phyloP scores from a whole-genome alignment of 345 rosid genomes.

The Eucalyptus albens region DNA sequence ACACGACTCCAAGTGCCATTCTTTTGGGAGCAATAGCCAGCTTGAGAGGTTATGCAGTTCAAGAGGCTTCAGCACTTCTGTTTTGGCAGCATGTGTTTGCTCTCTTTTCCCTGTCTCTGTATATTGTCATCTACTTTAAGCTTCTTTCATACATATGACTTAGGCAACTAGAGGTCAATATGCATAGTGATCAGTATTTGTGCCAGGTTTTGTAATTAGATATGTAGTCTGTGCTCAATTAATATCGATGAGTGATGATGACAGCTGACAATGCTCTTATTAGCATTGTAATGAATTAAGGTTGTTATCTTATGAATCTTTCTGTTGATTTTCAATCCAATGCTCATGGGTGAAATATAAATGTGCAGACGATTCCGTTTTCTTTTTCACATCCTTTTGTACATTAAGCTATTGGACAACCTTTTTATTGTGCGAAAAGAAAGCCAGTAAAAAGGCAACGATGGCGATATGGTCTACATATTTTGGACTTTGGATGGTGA shows the following conservation, averaged over 20 bases:
- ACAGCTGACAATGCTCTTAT: not conserved
- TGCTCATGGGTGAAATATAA: not conserved
- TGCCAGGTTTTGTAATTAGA: not conserved
- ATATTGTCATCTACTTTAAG: constrained; percentile 57
- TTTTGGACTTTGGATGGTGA: not conserved
- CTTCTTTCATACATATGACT: constrained; percentile 21
- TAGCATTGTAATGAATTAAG: not conserved
- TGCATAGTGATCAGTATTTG: not conserved
- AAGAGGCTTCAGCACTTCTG: constrained; percentile 79
- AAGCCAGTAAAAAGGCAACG: not conserved
- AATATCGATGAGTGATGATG: not conserved
- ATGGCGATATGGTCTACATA: not conserved
- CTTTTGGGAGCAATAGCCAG: constrained; percentile 88
- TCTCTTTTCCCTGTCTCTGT: constrained; percentile 63
- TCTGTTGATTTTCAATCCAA: not conserved
- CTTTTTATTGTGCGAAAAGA: not conserved
- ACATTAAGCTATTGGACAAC: not conserved
- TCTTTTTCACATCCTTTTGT: not conserved
- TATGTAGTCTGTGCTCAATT: not conserved
- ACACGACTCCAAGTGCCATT: constrained; percentile 90
- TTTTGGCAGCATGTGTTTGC: constrained; percentile 94
- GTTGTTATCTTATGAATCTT: not conserved
- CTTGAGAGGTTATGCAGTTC: constrained; percentile 78
- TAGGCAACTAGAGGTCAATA: not conserved
- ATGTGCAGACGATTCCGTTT: not conserved